A percentile compares a stretch with the other conserved stretches of the same genome.
Conservation (phyloP, 2,329 filamentous ascomycete genomes). For the Catunica adiposa region DNA sequence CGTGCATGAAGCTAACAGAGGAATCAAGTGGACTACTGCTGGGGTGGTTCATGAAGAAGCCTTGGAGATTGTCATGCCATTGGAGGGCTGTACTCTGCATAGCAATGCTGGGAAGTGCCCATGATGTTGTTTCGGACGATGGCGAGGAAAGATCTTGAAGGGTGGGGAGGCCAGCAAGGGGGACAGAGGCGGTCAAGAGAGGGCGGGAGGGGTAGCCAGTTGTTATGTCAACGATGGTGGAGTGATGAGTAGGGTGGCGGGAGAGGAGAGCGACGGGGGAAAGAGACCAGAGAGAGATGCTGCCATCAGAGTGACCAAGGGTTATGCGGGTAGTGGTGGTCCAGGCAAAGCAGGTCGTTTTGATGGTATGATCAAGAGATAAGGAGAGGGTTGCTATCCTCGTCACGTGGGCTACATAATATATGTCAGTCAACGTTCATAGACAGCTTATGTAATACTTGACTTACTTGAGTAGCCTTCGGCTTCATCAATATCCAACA, state of each 20-base stretch:
- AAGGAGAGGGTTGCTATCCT: constrained; percentile 28
- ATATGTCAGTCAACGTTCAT: constrained; percentile 17
- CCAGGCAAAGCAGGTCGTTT: constrained; percentile 39
- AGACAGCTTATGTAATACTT: background rate
- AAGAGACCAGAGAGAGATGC: constrained; percentile 39
- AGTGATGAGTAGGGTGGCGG: constrained; percentile 37
- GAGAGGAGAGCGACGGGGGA: constrained; percentile 32
- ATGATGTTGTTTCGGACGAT: constrained; percentile 36
- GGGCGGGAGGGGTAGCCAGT: constrained; percentile 41
- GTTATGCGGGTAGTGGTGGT: constrained; percentile 37
- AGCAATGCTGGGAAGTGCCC: constrained; percentile 32
- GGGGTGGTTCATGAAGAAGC: constrained; percentile 36
- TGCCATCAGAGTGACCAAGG: constrained; percentile 40
- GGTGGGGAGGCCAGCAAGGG: constrained; percentile 36
- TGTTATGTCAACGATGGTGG: constrained; percentile 35
- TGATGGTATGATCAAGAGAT: constrained; percentile 29
- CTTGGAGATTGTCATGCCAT: constrained; percentile 39
- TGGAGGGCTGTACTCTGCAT: constrained; percentile 37
- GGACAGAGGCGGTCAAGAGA: constrained; percentile 37
- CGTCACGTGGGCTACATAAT: constrained; percentile 26
- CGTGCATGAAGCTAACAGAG: constrained; percentile 35
- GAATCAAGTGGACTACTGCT: constrained; percentile 36
- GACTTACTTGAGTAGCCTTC: constrained; percentile 17
- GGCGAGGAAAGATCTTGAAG: constrained; percentile 37
- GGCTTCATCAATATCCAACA: constrained; percentile 27